These are phyloP conservation scores for Fusarium burgessii DNA, from an alignment of 2,329 filamentous ascomycete genomes.

Conservation along the genomic window DNA sequence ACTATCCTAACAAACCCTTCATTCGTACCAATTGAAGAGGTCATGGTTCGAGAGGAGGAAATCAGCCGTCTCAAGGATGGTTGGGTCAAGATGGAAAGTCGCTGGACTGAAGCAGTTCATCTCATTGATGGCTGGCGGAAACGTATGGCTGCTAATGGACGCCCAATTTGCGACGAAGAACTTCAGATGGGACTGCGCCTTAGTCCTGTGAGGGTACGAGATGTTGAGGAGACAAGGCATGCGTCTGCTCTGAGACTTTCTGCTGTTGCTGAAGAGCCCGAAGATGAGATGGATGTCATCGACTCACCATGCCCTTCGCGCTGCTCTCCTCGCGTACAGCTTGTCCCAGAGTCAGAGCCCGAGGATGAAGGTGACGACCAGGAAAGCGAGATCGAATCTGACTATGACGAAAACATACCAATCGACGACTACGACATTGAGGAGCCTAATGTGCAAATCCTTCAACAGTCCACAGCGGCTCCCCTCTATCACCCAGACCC, in stretches of 20 bases:
- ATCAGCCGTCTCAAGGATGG: slow-evolving; percentile 85
- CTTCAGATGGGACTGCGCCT: slow-evolving; percentile 75
- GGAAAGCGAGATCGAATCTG: slow-evolving; percentile 55
- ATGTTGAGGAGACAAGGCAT: slow-evolving; percentile 61
- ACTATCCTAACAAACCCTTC: slow-evolving; percentile 92
- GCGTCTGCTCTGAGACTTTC: slow-evolving; percentile 56
- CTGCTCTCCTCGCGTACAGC: slow-evolving; percentile 29
- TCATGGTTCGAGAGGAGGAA: slow-evolving; percentile 91
- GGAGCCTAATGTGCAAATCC: slow-evolving; percentile 59
- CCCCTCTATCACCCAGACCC: slow-evolving; percentile 44
- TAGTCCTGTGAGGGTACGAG: slow-evolving; percentile 67
- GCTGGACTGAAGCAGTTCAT: slow-evolving; percentile 89
- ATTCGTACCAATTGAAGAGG: slow-evolving; percentile 95
- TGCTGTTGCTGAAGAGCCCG: slow-evolving; percentile 62
- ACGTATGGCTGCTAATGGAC: slow-evolving; percentile 78
- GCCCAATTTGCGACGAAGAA: slow-evolving; percentile 76
- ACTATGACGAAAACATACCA: slow-evolving; percentile 59
- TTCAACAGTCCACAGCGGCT: slow-evolving; percentile 57
- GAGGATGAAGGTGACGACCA: slow-evolving; percentile 43
- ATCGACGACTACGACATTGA: slow-evolving; percentile 58
- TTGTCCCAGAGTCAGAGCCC: slow-evolving; percentile 36
- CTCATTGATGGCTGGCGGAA: slow-evolving; percentile 95
- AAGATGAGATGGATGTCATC: slow-evolving; percentile 47
- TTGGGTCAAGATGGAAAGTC: slow-evolving; percentile 92
- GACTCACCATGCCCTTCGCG: slow-evolving; percentile 49